Percentiles rank a stretch among this genome's conserved stretches.
These are phyloP conservation scores for Pseudophaeomoniella oleicola DNA, from an alignment of 2,329 filamentous ascomycete species.

Conservation along the genomic window DNA sequence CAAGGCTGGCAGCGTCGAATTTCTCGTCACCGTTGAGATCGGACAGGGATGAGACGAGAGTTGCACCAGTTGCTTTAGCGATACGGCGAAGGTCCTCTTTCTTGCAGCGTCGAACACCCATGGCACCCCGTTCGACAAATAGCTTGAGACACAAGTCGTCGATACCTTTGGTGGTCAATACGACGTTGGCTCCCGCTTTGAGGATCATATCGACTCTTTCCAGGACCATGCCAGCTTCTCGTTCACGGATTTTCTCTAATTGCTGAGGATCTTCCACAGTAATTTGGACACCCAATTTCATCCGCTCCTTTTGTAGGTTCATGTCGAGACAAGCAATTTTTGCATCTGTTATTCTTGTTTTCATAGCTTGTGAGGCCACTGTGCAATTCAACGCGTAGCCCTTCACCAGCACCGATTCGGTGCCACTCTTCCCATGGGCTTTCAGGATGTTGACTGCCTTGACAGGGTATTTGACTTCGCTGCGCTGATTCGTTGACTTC, in stretches of 20 bases:
- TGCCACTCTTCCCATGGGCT: constrained; percentile 84
- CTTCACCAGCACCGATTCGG: constrained; percentile 82
- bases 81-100: constrained; percentile 96
- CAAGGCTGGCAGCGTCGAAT: constrained; percentile 81
- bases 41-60: constrained; percentile 80
- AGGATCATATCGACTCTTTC: constrained; percentile 95
- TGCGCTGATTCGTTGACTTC: constrained; percentile 80
- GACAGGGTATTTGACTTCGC: constrained; percentile 75
- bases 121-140: constrained; percentile 86
- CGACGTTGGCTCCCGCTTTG: constrained; percentile 90
- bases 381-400: constrained; percentile 98
- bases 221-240: constrained; percentile 83
- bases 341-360: constrained; percentile 76
- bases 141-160: constrained; percentile 90
- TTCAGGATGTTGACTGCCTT: constrained; percentile 99
- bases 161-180: constrained; percentile 96
- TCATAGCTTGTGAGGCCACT: constrained; percentile 96
- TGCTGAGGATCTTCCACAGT: constrained; percentile 96
- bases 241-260: constrained; percentile 87
- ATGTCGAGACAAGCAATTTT: constrained; percentile 97
- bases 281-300: constrained; percentile 98
- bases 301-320: constrained; percentile 96
- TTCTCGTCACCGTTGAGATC: constrained; percentile 96
- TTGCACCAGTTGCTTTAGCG: constrained; percentile 89
- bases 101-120: constrained; percentile 92